Conservation (phyloP, 2,329 filamentous ascomycete species). For the Paracorniculantispora psalliotae region DNA sequence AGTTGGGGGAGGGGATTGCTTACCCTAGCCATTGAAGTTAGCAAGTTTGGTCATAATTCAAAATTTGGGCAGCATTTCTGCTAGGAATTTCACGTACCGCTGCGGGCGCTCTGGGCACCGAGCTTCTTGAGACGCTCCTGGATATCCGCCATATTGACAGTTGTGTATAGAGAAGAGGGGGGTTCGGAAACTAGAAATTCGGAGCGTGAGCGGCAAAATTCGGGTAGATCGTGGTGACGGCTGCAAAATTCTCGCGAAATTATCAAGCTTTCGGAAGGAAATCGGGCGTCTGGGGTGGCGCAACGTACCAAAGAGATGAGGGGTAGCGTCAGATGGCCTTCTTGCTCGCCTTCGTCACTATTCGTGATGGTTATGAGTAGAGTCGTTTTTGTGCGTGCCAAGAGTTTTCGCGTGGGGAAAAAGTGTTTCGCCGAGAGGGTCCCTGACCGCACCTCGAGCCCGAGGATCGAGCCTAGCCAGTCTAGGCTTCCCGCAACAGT, state of each 20-base stretch:
- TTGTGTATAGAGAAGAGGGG: constrained; percentile 24
- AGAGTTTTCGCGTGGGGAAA: constrained; percentile 39
- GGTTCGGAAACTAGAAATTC: constrained; percentile 24
- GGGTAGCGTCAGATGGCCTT: constrained; percentile 20
- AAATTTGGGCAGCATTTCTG: constrained; percentile 16
- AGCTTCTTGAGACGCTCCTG: constrained; percentile 59
- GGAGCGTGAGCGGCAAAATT: constrained; percentile 17
- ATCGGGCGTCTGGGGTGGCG: constrained; percentile 13
- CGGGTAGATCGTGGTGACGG: not conserved
- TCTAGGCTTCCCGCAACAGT: not conserved
- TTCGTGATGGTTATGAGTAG: constrained; percentile 15
- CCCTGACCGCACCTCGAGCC: constrained; percentile 1
- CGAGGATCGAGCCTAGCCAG: not conserved
- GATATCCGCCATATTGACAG: constrained; percentile 47
- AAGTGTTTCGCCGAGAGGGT: constrained; percentile 27
- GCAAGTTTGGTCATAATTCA: constrained; percentile 10
- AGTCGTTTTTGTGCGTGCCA: constrained; percentile 41
- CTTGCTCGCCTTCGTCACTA: constrained; percentile 14
- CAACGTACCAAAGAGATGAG: constrained; percentile 30
- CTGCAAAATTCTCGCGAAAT: not conserved
- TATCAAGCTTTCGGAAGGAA: constrained; percentile 15
- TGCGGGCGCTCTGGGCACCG: constrained; percentile 45
- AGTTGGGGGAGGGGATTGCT: constrained; percentile 20
- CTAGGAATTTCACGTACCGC: constrained; percentile 53
- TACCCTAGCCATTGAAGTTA: constrained; percentile 30